A percentile compares a stretch with the other conserved stretches of the same genome.
Conservation (phyloP, 257 asterid genomes). For the Nicotiana benthamiana region DNA sequence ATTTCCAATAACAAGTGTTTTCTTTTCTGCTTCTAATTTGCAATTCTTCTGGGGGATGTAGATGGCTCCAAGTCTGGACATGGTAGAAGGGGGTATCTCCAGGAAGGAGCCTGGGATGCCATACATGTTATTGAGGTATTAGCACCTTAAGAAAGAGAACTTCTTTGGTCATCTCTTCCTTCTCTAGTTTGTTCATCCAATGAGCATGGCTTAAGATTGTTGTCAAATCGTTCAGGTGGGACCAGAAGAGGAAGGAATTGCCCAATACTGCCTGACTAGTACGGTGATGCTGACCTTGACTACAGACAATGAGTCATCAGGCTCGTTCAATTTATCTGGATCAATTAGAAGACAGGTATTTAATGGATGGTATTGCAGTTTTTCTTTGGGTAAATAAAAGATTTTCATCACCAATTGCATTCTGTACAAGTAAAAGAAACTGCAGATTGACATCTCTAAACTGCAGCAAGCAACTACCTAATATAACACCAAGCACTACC, state of each 20-base stretch:
- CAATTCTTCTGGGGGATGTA: constrained; percentile 21
- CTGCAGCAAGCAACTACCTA: too few relatives aligned
- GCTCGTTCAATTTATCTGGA: constrained; percentile 89
- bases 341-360: constrained; percentile 96
- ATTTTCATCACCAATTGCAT: too few relatives aligned
- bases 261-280: constrained; percentile 86
- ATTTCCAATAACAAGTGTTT: neutral
- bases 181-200: neutral
- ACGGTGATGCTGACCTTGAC: constrained; percentile 93
- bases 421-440: too few relatives aligned
- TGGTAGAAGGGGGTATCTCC: constrained; percentile 84
- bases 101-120: constrained; percentile 99
- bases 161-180: constrained; percentile 4
- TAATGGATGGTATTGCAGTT: neutral
- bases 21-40: constrained; percentile 15
- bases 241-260: constrained; percentile 67
- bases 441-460: too few relatives aligned
- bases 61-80: constrained; percentile 85
- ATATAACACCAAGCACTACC: too few relatives aligned
- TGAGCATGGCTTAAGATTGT: neutral
- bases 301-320: constrained; percentile 71
- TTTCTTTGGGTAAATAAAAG: too few relatives aligned
- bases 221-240: constrained; percentile 45
- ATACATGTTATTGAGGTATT: constrained; percentile 94
- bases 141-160: constrained; percentile 5